These are phyloP conservation scores for Toxicodendron radicans DNA, from an alignment of 345 rosid species.

Conservation along the genomic window DNA sequence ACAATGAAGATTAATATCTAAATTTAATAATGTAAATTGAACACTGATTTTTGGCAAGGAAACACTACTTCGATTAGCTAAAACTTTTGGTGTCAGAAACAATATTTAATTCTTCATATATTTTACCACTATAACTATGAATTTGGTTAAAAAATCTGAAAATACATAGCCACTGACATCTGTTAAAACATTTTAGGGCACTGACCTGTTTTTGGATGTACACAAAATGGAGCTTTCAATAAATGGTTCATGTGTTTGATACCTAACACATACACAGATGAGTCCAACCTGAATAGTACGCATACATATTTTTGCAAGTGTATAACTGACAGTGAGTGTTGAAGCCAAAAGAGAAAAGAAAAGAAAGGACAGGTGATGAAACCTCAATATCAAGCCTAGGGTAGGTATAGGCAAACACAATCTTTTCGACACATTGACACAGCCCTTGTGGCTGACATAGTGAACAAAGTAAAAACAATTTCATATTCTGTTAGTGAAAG, in stretches of 20 bases:
- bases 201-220: slow-evolving; percentile 91
- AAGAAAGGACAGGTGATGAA: background rate
- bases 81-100: slow-evolving; percentile 3
- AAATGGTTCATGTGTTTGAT: slow-evolving; percentile 96
- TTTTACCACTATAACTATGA: slow-evolving; percentile 10
- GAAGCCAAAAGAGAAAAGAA: background rate
- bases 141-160: slow-evolving; percentile 5
- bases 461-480: slow-evolving; percentile 9
- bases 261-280: slow-evolving; percentile 50
- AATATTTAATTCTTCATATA: slow-evolving; percentile 10
- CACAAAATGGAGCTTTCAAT: slow-evolving; percentile 95
- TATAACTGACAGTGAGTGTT: background rate
- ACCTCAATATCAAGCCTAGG: slow-evolving; percentile 99
- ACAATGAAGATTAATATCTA: background rate
- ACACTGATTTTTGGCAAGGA: background rate
- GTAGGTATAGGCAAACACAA: slow-evolving; percentile 73
- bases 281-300: slow-evolving; percentile 1
- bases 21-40: background rate
- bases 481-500: background rate
- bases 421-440: slow-evolving; percentile 83
- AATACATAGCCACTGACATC: background rate
- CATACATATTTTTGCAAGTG: background rate
- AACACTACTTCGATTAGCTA: background rate
- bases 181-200: background rate
- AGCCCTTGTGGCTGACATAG: slow-evolving; percentile 59